phyloP scores from a whole-genome alignment of 768 basidiomycete genomes.

The Hericium coralloides region DNA sequence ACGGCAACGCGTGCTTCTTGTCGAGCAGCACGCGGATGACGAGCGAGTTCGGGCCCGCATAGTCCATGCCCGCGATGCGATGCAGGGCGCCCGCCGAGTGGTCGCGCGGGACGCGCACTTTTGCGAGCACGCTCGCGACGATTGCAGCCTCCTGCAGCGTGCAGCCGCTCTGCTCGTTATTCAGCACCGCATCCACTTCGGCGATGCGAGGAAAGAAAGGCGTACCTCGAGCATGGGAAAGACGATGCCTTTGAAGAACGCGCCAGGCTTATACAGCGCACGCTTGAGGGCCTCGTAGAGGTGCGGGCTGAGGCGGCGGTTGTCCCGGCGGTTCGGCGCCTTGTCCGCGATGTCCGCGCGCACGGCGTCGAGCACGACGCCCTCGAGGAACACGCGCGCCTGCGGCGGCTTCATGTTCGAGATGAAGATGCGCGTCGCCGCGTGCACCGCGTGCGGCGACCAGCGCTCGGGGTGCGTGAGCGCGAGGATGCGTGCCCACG shows the following conservation, averaged over 20 bases:
- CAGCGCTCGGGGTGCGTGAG: slow-evolving; percentile 88
- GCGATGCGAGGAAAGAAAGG: slow-evolving; percentile 3
- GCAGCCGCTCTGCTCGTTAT: slow-evolving; percentile 51
- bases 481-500: slow-evolving; percentile 93
- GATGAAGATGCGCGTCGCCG: slow-evolving; percentile 91
- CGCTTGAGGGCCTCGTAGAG: slow-evolving; percentile 91
- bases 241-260: slow-evolving; percentile 96
- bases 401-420: slow-evolving; percentile 95
- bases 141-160: slow-evolving; percentile 93
- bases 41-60: slow-evolving; percentile 89
- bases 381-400: slow-evolving; percentile 85
- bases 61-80: slow-evolving; percentile 93
- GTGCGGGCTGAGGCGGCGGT: slow-evolving; percentile 88
- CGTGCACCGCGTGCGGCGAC: slow-evolving; percentile 92
- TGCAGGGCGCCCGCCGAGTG: slow-evolving; percentile 94
- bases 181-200: not conserved
- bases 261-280: slow-evolving; percentile 90
- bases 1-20: slow-evolving; percentile 96
- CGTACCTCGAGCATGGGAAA: slow-evolving; percentile 91
- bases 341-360: slow-evolving; percentile 70
- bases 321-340: slow-evolving; percentile 25
- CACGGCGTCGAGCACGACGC: slow-evolving; percentile 84
- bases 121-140: slow-evolving; percentile 82
- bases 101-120: slow-evolving; percentile 89
- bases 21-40: slow-evolving; percentile 96